A percentile compares a stretch with the other conserved stretches of the same genome.
phyloP scores from a whole-genome alignment of 257 asterid species.

The Echites panduratus region DNA sequence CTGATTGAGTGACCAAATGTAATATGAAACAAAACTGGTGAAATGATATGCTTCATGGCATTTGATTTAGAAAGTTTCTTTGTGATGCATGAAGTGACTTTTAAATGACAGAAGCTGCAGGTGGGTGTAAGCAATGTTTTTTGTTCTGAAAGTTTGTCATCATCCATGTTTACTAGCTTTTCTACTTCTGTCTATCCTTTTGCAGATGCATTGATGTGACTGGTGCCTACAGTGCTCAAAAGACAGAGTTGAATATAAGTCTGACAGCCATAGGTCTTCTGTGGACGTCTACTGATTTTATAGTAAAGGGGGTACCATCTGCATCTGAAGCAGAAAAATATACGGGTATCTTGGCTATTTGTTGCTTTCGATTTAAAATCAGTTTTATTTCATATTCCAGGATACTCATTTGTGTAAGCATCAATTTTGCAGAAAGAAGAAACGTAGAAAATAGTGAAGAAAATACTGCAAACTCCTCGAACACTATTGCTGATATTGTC shows the following conservation, averaged over 20 bases:
- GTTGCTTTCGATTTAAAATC: background rate
- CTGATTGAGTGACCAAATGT: too few relatives aligned
- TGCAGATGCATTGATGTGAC: conserved; percentile 92
- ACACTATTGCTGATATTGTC: conserved; percentile 32
- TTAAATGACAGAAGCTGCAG: background rate
- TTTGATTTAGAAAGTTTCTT: background rate
- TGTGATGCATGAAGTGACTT: background rate
- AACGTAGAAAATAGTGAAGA: conserved; percentile 35
- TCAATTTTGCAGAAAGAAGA: conserved; percentile 45
- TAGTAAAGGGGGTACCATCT: conserved; percentile 60
- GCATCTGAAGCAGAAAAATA: conserved; percentile 44
- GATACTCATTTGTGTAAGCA: conserved; percentile 12
- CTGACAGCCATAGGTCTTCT: conserved; percentile 91
- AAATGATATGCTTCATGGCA: background rate
- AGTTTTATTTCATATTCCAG: conserved; percentile 7
- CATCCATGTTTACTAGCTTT: too few relatives aligned
- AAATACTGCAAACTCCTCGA: conserved; percentile 25
- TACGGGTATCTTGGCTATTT: conserved; percentile 36
- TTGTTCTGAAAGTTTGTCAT: background rate
- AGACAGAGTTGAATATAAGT: conserved; percentile 88
- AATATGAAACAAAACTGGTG: too few relatives aligned
- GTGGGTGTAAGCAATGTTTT: background rate
- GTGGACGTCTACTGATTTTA: conserved; percentile 94
- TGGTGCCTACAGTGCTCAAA: conserved; percentile 92
- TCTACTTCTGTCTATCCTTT: conserved; percentile 4